Percentiles rank a stretch among this genome's conserved stretches.
These are phyloP conservation scores for Pythium phragmiticola DNA, from an alignment of 352 stramenopile species.

Conservation along the genomic window DNA sequence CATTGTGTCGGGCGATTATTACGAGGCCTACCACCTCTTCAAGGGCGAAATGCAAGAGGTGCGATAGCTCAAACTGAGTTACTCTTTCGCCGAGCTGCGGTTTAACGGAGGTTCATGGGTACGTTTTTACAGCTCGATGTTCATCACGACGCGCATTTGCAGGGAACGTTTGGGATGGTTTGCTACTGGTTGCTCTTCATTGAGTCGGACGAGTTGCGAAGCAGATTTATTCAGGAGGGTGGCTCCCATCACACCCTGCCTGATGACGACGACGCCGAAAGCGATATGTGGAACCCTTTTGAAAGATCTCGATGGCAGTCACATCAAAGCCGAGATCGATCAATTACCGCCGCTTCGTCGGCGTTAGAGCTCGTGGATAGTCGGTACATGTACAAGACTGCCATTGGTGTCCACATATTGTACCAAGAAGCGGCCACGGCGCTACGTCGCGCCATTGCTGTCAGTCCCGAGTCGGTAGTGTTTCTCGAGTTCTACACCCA, in stretches of 20 bases:
- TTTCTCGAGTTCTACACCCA: slow-evolving; percentile 78
- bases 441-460: slow-evolving; percentile 55
- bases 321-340: neutral
- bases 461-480: slow-evolving; percentile 51
- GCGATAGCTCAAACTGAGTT: slow-evolving; percentile 2
- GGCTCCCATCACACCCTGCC: neutral
- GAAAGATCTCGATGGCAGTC: neutral
- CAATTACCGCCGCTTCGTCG: neutral
- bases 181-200: slow-evolving; percentile 86
- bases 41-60: slow-evolving; percentile 75
- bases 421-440: slow-evolving; percentile 64
- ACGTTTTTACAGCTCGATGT: slow-evolving; percentile 36
- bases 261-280: slow-evolving; percentile 29
- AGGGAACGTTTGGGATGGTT: slow-evolving; percentile 72
- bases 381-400: slow-evolving; percentile 61
- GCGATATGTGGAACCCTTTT: slow-evolving; percentile 9
- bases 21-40: slow-evolving; percentile 76
- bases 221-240: slow-evolving; percentile 34
- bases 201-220: slow-evolving; percentile 65
- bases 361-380: slow-evolving; percentile 43
- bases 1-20: slow-evolving; percentile 69
- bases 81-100: neutral
- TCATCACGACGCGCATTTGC: slow-evolving; percentile 54
- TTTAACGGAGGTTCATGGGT: neutral
- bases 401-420: slow-evolving; percentile 67